A percentile compares a stretch with the other conserved stretches of the same genome.
These are phyloP conservation scores for Ambrosia hybrid DNA, from an alignment of 140 eudicot species.

Conservation along the genomic window DNA sequence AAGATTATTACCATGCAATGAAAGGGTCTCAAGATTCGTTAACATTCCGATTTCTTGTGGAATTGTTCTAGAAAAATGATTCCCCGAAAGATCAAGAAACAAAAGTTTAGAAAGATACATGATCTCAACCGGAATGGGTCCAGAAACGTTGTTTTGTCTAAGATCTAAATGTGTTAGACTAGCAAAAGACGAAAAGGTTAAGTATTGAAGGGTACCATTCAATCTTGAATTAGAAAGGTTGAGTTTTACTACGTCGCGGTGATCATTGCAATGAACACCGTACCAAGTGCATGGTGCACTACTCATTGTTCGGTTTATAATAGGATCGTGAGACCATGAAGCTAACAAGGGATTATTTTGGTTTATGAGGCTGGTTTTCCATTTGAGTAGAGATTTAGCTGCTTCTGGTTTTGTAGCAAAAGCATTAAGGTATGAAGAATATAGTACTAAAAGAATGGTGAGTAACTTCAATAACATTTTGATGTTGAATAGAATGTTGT, in stretches of 20 bases:
- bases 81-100: conserved; percentile 36
- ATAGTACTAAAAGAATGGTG: neutral
- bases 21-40: conserved; percentile 25
- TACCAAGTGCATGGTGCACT: conserved; percentile 39
- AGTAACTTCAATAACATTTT: conserved; percentile 3
- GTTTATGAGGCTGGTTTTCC: conserved; percentile 36
- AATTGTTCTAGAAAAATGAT: conserved; percentile 32
- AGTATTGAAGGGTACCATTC: conserved; percentile 29
- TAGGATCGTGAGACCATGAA: conserved; percentile 33
- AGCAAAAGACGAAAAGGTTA: conserved; percentile 32
- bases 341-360: conserved; percentile 24
- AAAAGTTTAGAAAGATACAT: conserved; percentile 28
- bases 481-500: neutral
- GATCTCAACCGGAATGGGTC: conserved; percentile 34
- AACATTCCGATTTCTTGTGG: conserved; percentile 34
- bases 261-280: conserved; percentile 40
- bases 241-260: conserved; percentile 21
- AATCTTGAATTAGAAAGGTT: conserved; percentile 26
- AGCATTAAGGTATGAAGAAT: neutral
- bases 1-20: conserved; percentile 6
- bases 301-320: neutral
- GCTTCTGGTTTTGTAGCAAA: conserved; percentile 26
- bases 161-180: conserved; percentile 29
- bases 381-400: conserved; percentile 19
- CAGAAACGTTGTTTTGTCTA: conserved; percentile 18